A percentile compares a stretch with the other conserved stretches of the same genome.
phyloP scores from a whole-genome alignment of 768 basidiomycete species.

The Paxillus ammoniavirescens region DNA sequence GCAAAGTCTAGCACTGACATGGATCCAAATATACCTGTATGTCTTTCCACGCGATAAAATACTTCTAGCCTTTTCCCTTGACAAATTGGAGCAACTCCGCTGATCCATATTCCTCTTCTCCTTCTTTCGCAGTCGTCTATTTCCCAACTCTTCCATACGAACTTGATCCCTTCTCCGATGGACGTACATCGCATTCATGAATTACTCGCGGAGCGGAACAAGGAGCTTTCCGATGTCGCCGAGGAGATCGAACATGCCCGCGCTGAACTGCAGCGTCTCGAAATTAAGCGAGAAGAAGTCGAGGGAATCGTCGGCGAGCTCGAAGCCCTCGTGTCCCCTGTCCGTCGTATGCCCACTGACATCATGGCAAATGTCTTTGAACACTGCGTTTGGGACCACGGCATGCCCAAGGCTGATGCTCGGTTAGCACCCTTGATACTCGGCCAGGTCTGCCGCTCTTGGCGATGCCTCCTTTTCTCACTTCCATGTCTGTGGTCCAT shows the following conservation, averaged over 20 bases:
- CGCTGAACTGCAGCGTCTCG: constrained; percentile 17
- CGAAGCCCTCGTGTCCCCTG: constrained; percentile 27
- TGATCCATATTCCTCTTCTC: background rate
- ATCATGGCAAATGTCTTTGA: constrained; percentile 28
- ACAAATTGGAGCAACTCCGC: background rate
- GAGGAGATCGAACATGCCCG: constrained; percentile 23
- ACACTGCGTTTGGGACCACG: constrained; percentile 15
- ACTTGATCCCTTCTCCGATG: constrained; percentile 24
- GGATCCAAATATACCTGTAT: constrained; percentile 24
- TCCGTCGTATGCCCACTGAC: constrained; percentile 32
- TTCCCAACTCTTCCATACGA: constrained; percentile 27
- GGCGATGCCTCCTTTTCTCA: constrained; percentile 29
- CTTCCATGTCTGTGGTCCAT: constrained; percentile 25
- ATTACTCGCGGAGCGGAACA: constrained; percentile 17
- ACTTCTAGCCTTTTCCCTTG: background rate
- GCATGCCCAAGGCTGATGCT: constrained; percentile 10
- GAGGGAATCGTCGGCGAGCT: constrained; percentile 21
- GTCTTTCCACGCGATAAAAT: constrained; percentile 4
- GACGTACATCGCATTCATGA: constrained; percentile 16
- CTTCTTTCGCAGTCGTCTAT: constrained; percentile 20
- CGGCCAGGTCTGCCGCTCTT: constrained; percentile 29
- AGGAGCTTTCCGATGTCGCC: constrained; percentile 10
- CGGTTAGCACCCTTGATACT: constrained; percentile 23
- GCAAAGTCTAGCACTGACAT: background rate
- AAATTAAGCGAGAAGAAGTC: constrained; percentile 9